Evolutionary conservation across 2,329 filamentous ascomycete genomes (phyloP).

Genomic region (Thielaviopsis punctulata): DNA sequence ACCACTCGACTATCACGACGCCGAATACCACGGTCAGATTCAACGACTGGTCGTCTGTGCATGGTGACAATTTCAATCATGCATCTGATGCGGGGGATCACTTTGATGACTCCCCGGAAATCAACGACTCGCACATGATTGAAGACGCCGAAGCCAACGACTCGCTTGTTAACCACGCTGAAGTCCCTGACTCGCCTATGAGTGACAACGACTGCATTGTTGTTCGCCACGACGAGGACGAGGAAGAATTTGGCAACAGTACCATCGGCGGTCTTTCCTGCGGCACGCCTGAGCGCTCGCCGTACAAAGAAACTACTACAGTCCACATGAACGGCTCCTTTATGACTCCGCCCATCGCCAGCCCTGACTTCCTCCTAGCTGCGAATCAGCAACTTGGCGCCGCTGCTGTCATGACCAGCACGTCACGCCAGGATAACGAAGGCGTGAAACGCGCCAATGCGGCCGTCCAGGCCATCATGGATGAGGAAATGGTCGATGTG

Average conservation of each 20-base stretch:
- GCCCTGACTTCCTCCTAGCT: constrained; percentile 20
- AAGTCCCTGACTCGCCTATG: constrained; percentile 9
- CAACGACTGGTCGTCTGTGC: constrained; percentile 3
- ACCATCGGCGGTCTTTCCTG: constrained; percentile 32
- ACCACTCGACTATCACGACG: constrained; percentile 10
- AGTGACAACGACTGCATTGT: constrained; percentile 21
- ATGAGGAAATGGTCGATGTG: constrained; percentile 20
- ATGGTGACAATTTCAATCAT: constrained; percentile 1
- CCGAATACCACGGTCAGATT: constrained; percentile 5
- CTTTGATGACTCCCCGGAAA: constrained; percentile 16
- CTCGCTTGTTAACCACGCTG: too few species aligned
- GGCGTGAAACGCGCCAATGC: constrained; percentile 1
- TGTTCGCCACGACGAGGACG: constrained; percentile 24
- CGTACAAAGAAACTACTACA: constrained; percentile 12
- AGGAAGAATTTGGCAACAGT: constrained; percentile 28
- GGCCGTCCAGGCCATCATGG: constrained; percentile 1
- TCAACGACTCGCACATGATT: too few species aligned
- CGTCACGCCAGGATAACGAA: background rate
- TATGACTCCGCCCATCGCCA: constrained; percentile 38
- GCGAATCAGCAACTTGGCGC: background rate
- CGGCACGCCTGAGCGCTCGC: constrained; percentile 31
- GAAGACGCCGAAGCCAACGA: too few species aligned
- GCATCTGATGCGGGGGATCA: constrained; percentile 9
- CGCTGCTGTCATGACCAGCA: background rate
- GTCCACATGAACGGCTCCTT: constrained; percentile 23